Conservation (phyloP, 116 monocot genomes). For the Trichopus zeylanicus region DNA sequence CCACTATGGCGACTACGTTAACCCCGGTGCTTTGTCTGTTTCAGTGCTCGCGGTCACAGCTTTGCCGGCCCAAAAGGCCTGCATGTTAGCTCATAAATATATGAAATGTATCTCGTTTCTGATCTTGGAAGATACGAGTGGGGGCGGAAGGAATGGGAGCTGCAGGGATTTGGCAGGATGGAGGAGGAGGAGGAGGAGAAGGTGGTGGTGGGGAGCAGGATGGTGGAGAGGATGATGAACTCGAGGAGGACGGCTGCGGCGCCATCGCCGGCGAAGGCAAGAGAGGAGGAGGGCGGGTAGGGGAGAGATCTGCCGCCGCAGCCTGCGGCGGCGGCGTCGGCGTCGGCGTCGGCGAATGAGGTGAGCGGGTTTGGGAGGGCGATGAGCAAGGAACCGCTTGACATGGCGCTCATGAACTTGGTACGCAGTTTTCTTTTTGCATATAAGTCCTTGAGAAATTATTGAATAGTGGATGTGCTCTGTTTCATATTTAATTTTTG, state of each 20-base stretch:
- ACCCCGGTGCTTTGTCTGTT: neutral
- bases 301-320: too few species aligned
- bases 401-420: neutral
- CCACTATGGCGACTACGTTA: too few species aligned
- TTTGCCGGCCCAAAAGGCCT: neutral
- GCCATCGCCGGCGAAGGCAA: too few species aligned
- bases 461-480: neutral
- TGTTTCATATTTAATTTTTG: neutral
- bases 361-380: neutral
- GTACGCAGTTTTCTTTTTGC: too few species aligned
- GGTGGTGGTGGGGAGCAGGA: conserved; percentile 9
- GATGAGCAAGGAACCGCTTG: neutral
- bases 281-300: too few species aligned
- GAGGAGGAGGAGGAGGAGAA: neutral
- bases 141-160: neutral
- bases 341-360: too few species aligned
- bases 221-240: conserved; percentile 32
- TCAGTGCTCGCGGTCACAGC: neutral
- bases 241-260: conserved; percentile 16
- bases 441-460: too few species aligned
- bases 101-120: neutral
- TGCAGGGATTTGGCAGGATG: neutral
- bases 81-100: neutral
- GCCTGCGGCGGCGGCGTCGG: too few species aligned
- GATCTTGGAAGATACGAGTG: conserved; percentile 7